Base-by-base conservation (phyloP, 371 early-diverging fungal genomes). In the Smittium culicis region DNA sequence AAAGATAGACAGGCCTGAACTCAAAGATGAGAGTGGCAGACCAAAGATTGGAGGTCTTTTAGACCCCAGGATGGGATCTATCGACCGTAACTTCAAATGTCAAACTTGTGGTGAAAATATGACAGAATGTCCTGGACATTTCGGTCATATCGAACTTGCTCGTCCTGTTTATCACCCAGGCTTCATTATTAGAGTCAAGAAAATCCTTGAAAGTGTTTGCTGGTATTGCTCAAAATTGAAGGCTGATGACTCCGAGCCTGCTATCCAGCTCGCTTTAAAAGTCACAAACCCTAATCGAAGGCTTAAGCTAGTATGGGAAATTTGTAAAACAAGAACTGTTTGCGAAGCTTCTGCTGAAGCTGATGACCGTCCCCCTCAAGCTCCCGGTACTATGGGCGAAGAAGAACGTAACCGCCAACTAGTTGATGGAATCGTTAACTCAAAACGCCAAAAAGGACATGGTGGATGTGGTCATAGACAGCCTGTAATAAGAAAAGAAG, bases 61-160 rank as follows among this genome's bases (percentile, higher is more conserved):
- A n/a, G 99, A 99, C 79, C 89, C 96, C 61, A 87, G 96, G 54
- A 88, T 99, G 90, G 99, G 99, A 34, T 97, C 99, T 16, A 95
- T 98, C 65, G 99, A 99, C 75, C 89, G 98, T 67, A 93, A 92
- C 74, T 93, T 89, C 83, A 92, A 93, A 78, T 99, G 99, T 79
- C 88, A 87, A 73, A 99, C 99, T 8, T 99, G 99, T 79, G 89
- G 88, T 60, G 93, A 93, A 74, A 88, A 89, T 71, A 95, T 93
- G 91, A 88, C 88, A 33, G 92, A 93, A 70, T 99, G 99, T 76
- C 91, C 92, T 27, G 99, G 99, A 34, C 99, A 99, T 77, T 99
- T 99, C 86, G 99, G 96, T 16, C 96, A 99, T 73, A 96, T 99
- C 72, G 96, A 98, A 74, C 85, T 99, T 8, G 92, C 92, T n/a